A percentile compares a stretch with the other conserved stretches of the same genome.
Conservation (phyloP, 1,284 basidiomycete species). For the Cutaneotrichosporon cavernicola region DNA sequence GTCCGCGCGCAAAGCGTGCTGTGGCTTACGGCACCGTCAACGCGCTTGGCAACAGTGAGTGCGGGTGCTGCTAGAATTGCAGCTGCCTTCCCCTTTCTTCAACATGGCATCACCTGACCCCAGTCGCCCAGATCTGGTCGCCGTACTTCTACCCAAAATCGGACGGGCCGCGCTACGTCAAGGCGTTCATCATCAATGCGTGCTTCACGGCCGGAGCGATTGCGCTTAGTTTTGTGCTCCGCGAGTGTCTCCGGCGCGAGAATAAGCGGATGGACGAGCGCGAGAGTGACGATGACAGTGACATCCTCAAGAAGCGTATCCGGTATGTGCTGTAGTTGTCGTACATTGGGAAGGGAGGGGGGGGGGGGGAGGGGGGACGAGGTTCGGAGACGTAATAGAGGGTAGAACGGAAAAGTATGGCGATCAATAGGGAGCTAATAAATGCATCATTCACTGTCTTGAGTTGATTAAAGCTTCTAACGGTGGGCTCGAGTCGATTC, state of each 20-base stretch:
- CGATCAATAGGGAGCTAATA: too few species aligned
- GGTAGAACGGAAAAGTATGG: not conserved
- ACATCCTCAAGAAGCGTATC: constrained; percentile 1
- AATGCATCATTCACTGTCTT: too few species aligned
- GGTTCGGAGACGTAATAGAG: not conserved
- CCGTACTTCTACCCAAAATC: constrained; percentile 41
- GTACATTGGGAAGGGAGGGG: too few species aligned
- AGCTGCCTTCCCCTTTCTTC: not conserved
- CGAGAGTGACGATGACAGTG: constrained; percentile 1
- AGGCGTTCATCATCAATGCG: constrained; percentile 38
- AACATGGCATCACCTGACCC: not conserved
- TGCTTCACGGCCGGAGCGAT: constrained; percentile 34
- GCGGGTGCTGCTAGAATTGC: not conserved
- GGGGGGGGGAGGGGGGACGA: too few species aligned
- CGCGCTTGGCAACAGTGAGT: constrained; percentile 33
- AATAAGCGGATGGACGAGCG: constrained; percentile 23
- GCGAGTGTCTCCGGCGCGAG: constrained; percentile 31
- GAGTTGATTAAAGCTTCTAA: too few species aligned
- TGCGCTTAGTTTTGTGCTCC: constrained; percentile 29
- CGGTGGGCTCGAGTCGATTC: too few species aligned
- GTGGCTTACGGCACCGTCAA: constrained; percentile 45
- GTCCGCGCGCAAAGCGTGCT: constrained; percentile 41
- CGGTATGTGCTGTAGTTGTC: not conserved
- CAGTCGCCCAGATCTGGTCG: constrained; percentile 42
- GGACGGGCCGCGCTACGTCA: constrained; percentile 25